These are phyloP conservation scores for Pestalotiopsis sp. DNA, from an alignment of 2,329 filamentous ascomycete species.

Conservation along the genomic window DNA sequence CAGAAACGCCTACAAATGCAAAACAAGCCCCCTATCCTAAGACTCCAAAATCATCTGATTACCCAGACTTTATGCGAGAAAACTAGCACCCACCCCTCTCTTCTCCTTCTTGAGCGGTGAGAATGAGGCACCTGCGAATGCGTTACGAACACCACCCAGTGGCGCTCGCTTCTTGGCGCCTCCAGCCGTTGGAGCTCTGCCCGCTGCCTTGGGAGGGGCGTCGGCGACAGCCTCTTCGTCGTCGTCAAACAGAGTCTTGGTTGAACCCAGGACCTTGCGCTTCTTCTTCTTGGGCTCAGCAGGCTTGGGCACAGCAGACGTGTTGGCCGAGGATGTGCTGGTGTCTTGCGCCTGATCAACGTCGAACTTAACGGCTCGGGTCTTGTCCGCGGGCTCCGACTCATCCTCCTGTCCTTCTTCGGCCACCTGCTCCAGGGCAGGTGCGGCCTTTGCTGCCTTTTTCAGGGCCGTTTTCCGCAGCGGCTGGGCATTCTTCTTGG, in stretches of 20 bases:
- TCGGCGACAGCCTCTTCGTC: slow-evolving; percentile 58
- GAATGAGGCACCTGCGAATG: slow-evolving; percentile 56
- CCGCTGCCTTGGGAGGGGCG: slow-evolving; percentile 26
- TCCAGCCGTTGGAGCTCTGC: slow-evolving; percentile 20
- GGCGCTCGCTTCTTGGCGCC: slow-evolving; percentile 34
- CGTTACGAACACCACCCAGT: slow-evolving; percentile 41
- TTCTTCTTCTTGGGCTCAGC: slow-evolving; percentile 63
- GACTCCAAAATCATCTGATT: slow-evolving; percentile 11
- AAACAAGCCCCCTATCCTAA: neutral
- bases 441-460: slow-evolving; percentile 28
- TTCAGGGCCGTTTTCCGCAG: slow-evolving; percentile 30
- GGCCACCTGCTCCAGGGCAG: slow-evolving; percentile 37
- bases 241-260: slow-evolving; percentile 70
- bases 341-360: slow-evolving; percentile 25
- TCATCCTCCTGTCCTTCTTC: slow-evolving; percentile 33
- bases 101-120: slow-evolving; percentile 73
- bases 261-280: slow-evolving; percentile 68
- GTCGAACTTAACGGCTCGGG: slow-evolving; percentile 32
- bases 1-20: slow-evolving; percentile 11
- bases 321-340: slow-evolving; percentile 21
- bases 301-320: slow-evolving; percentile 27
- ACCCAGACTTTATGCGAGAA: slow-evolving; percentile 43
- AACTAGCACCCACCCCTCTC: slow-evolving; percentile 62
- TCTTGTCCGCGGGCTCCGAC: slow-evolving; percentile 22
- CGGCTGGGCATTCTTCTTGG: slow-evolving; percentile 45